A percentile compares a stretch with the other conserved stretches of the same genome.
Evolutionary conservation across 225 moss, liverwort and hornwort genomes (phyloP).

Genomic region (Sphagnum tenellum): DNA sequence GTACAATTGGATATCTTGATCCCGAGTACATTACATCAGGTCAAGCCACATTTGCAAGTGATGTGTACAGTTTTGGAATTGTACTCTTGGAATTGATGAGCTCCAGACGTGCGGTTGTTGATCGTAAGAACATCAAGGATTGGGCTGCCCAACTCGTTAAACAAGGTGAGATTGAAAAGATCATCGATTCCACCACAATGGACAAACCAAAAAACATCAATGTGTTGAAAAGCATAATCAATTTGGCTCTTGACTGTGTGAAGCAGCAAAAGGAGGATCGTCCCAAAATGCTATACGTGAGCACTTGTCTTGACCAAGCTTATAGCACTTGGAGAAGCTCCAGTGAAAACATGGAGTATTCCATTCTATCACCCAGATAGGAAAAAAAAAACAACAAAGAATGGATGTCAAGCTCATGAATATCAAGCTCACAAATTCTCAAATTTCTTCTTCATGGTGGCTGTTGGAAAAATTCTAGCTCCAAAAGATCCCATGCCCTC

Average conservation of each 20-base stretch:
- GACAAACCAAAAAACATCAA: constrained; percentile 13
- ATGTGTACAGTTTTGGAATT: constrained; percentile 92
- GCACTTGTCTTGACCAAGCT: constrained; percentile 5
- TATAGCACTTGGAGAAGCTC: constrained; percentile 11
- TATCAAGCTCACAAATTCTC: no score
- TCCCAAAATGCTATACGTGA: constrained; percentile 35
- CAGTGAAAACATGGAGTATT: constrained; percentile 1
- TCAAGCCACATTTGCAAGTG: constrained; percentile 52
- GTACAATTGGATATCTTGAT: constrained; percentile 77
- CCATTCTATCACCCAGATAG: background rate
- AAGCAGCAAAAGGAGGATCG: constrained; percentile 14
- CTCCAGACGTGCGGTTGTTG: constrained; percentile 29
- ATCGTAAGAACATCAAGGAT: constrained; percentile 17
- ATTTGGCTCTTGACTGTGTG: constrained; percentile 28
- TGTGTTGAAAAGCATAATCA: constrained; percentile 6
- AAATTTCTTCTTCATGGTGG: no score
- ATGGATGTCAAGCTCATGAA: no score
- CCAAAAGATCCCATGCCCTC: no score
- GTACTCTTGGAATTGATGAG: constrained; percentile 58
- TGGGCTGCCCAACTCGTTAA: constrained; percentile 24
- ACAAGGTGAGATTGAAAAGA: constrained; percentile 3
- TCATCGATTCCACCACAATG: constrained; percentile 18
- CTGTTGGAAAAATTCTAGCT: no score
- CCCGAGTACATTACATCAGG: constrained; percentile 62
- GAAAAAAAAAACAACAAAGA: no score